Percentiles rank a stretch among this genome's conserved stretches.
Conservation (phyloP, 495 filamentous ascomycete genomes). For the Xylaria flabelliformis region DNA sequence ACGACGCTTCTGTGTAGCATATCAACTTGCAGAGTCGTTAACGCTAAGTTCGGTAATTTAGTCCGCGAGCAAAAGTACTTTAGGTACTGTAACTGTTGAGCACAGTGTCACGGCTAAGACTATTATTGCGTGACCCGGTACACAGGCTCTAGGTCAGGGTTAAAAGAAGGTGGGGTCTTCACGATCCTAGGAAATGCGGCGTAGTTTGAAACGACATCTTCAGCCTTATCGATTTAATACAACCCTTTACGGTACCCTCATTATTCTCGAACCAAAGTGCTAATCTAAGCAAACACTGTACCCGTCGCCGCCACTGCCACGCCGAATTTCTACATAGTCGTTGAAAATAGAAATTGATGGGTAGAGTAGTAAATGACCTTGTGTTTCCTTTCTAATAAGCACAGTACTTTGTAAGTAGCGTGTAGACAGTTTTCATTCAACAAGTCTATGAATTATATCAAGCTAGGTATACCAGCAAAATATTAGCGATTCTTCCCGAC, state of each 20-base stretch:
- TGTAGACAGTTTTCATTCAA: too few relatives aligned
- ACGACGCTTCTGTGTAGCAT: background rate
- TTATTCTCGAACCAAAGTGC: background rate
- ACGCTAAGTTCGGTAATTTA: background rate
- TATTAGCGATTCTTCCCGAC: too few relatives aligned
- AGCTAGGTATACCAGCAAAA: too few relatives aligned
- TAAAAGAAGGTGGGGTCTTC: background rate
- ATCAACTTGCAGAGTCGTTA: background rate
- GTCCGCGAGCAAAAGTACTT: background rate
- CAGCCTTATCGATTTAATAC: background rate
- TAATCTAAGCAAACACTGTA: background rate
- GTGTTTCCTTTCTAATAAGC: too few relatives aligned
- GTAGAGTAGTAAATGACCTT: too few relatives aligned
- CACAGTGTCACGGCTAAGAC: background rate
- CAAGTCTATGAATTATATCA: too few relatives aligned
- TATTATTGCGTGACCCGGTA: background rate
- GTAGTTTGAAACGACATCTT: background rate
- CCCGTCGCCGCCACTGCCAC: background rate
- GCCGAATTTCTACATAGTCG: too few relatives aligned
- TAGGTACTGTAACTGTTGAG: background rate
- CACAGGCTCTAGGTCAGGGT: background rate
- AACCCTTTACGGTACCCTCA: background rate
- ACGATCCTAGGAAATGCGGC: background rate
- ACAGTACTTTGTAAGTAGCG: too few relatives aligned
- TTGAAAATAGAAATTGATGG: too few relatives aligned